Base-by-base conservation (phyloP, 371 early-diverging fungal genomes). In the Haplosporangium sp. region DNA sequence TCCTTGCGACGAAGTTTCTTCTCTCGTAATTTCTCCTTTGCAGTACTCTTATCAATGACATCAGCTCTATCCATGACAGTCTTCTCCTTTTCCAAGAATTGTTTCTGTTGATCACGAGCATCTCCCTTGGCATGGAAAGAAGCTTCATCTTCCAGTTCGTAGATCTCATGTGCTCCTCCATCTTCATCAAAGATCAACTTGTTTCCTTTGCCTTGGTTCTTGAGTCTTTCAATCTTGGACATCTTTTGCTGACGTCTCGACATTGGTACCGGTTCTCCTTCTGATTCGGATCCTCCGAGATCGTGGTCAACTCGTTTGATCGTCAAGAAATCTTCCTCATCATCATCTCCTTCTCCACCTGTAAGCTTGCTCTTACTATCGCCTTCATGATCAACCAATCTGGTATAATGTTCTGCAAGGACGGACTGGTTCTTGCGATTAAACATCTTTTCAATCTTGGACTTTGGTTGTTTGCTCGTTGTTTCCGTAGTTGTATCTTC, bases 151-250 rank as follows among this genome's bases (percentile, higher is more conserved):
- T 94, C 89, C 65, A 98, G 83, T 76, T 93, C 91, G 72, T 95
- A 94, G 13, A 91, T 67, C 72, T 89, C 88, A 63, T 93, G 90
- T 11, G 94, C 88, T 84, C 89, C 89, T 62, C 98, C 98, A 7
- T 97, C 96, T 61, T 97, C 98, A 86, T 97, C 97, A 84, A 97
- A 98, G 58, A 96, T 75, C 19, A 95, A 39, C 82, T 92, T 93
- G 62, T 93, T 88, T 71, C 91, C 90, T 72, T 87, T 89, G 45
- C 87, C 88, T 84, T 94, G 92, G 77, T 93, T 86, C 55, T 86
- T 82, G 65, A 93, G 91, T 76, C 92, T 89, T 84, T 95, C 95
- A 39, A 92, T 78, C 85, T 94, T 95, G 60, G 92, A 91, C 84
- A 92, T 85, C 63, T 86, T 75, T 56, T 76, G 77, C 48, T 73